Conservation (phyloP, 805 yeast species). For the Ogataea degrootiae region DNA sequence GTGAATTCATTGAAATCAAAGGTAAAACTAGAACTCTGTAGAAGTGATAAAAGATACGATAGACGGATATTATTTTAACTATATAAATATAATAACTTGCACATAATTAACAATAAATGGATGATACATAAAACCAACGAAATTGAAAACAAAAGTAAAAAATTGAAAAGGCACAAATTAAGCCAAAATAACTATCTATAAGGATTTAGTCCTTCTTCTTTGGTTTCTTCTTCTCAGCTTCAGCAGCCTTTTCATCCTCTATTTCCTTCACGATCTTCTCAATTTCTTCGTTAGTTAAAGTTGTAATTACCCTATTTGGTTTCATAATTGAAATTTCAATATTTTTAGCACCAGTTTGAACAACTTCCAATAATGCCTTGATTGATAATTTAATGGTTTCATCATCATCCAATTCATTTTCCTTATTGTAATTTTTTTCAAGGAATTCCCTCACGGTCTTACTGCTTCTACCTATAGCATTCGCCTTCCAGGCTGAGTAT, state of each 20-base stretch:
- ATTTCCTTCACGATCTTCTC: slow-evolving; percentile 72
- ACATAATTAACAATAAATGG: background rate
- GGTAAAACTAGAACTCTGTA: slow-evolving; percentile 24
- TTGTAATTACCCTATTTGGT: slow-evolving; percentile 57
- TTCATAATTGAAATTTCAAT: slow-evolving; percentile 87
- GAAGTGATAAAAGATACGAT: background rate
- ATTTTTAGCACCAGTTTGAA: slow-evolving; percentile 95
- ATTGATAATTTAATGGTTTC: slow-evolving; percentile 78
- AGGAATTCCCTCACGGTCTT: slow-evolving; percentile 94
- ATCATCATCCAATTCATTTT: slow-evolving; percentile 56
- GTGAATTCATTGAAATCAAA: slow-evolving; percentile 24
- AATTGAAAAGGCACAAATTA: background rate
- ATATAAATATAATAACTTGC: background rate
- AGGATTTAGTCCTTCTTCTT: slow-evolving; percentile 21
- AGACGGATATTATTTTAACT: too few relatives aligned
- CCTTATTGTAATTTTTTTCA: slow-evolving; percentile 72
- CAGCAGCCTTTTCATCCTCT: slow-evolving; percentile 83
- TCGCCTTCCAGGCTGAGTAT: slow-evolving; percentile 96
- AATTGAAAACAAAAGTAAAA: background rate
- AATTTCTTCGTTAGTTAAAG: slow-evolving; percentile 65
- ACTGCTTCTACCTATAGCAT: slow-evolving; percentile 91
- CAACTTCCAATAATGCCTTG: slow-evolving; percentile 88
- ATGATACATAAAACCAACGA: background rate
- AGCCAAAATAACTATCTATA: background rate
- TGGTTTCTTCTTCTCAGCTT: slow-evolving; percentile 68